Base-by-base conservation (phyloP, 768 basidiomycete species). In the Pisolithus orientalis region DNA sequence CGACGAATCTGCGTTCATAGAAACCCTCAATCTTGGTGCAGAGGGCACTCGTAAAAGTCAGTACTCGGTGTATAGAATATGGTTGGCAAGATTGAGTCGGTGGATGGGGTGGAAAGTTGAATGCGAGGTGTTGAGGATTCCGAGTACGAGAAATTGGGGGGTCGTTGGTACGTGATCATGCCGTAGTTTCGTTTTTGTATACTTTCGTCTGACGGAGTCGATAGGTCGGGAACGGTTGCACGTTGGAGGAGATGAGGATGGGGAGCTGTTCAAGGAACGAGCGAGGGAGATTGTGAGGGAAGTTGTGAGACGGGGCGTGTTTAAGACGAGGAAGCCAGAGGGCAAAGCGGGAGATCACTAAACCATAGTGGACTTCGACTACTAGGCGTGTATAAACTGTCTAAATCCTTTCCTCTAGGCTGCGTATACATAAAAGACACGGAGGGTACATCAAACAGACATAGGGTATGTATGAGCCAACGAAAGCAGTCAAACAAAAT, bases 141-240 rank as follows among this genome's bases (percentile, higher is more conserved):
- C 94, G 1, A 92, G 89, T 65, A 96, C 95, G 39, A 79, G 92
- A 53, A 93, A 93, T 62, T 96, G 94, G 92, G 90, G 87, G 0
- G 78, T 96, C 47, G 69, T 95, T 29, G 94, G 94, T 93, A 50
- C 21, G 83, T 75, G 21, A 21, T 21, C 27, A 4, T 39, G 1
- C 14, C 7, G 32, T 50, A 29, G 0, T 21, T 6, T 27, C 29
- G 7, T 14, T 21, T 27, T 14, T n/a, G 5, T 13, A 4, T 6
- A 42, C 5, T 25, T 34, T 29, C 6, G 24, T 25, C 27, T 34
- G 34, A 43, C 50, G 43, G 21, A 17, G 21, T 43, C 44, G 49
- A 34, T 51, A 68, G 66, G 65, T 54, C 53, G 69, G 55, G 50
- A 59, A 64, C 54, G 63, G 59, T 58, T 59, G 52, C 11, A 5